A percentile compares a stretch with the other conserved stretches of the same genome.
Evolutionary conservation across 176 grass and related monocot genomes (phyloP).

Genomic region (Eremochloa ophiuroides): DNA sequence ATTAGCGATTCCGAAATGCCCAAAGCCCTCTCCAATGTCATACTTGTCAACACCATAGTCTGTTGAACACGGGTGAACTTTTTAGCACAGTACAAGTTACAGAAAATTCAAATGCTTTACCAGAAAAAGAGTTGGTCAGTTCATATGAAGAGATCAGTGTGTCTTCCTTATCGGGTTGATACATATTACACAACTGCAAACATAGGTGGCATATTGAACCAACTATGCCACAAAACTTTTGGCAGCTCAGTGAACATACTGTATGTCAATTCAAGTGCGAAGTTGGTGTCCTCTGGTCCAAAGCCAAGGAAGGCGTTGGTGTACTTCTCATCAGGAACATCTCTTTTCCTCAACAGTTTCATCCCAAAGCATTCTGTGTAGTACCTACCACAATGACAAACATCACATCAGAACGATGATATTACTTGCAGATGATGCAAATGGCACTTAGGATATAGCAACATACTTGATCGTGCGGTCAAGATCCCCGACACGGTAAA

Average conservation of each 20-base stretch:
- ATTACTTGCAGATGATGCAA: neutral
- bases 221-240: neutral
- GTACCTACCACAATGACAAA: constrained; percentile 45
- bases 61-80: constrained; percentile 25
- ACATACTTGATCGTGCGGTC: constrained; percentile 79
- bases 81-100: constrained; percentile 2
- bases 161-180: neutral
- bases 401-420: constrained; percentile 2
- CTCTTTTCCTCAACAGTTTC: constrained; percentile 87
- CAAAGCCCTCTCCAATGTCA: constrained; percentile 91
- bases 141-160: constrained; percentile 2
- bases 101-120: neutral
- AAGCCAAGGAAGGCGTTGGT: constrained; percentile 93
- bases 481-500: constrained; percentile 94
- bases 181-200: neutral
- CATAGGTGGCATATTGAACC: neutral
- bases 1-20: constrained; percentile 88
- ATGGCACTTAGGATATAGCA: neutral
- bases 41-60: constrained; percentile 96
- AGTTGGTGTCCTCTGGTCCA: constrained; percentile 90
- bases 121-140: neutral
- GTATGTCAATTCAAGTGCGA: constrained; percentile 73
- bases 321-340: constrained; percentile 94
- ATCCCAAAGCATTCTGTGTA: constrained; percentile 94
- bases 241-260: constrained; percentile 46